Evolutionary conservation across 2,329 filamentous ascomycete species (phyloP), one percentile per base, ranked within the genome.

Genomic region (Colletotrichum magnum): DNA sequence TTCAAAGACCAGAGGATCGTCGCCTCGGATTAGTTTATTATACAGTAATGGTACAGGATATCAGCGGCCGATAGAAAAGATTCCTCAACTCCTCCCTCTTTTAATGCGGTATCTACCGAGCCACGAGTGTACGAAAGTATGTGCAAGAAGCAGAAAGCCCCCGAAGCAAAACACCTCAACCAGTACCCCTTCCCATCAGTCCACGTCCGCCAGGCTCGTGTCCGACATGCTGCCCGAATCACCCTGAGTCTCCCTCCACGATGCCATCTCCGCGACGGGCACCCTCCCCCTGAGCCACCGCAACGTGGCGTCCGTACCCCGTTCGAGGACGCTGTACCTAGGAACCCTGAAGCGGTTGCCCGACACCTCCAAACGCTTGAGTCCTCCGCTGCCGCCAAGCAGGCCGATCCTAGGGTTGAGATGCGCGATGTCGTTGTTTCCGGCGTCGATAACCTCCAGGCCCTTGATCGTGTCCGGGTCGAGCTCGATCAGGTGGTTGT

Each of bases 321-420:
- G 93, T 69, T 95, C 93, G 56, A 98, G 82, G 6, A 97, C 88
- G 71, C 92, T 93, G 83, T 92, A 95, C 65, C 93, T 89, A 0
- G 95, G 95, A 39, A 98, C 94, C 39, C 94, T 87, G 81, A 98
- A 98, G 39, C 90, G 87, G 78, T 98, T 98, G 0, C 94, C 94
- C 32, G 88, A 89, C 4, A 97, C 92, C 56, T 97, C 92, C 10
- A 98, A 83, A 62, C 88, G 79, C 85, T 92, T 83, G 81, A 89
- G 71, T 74, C 90, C 82, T 2, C 85, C 85, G 5, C 79, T 84
- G 2, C 90, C 91, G 26, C 91, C 90, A 0, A 97, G 84, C 13
- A 97, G 83, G 0, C 95, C 95, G 12, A 98, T 86, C 7, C 91
- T 89, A 0, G 95, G 92, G 69, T 96, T 93, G 15, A 98, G 83